Conservation (phyloP, 768 basidiomycete species). For the Floccularia luteovirens region DNA sequence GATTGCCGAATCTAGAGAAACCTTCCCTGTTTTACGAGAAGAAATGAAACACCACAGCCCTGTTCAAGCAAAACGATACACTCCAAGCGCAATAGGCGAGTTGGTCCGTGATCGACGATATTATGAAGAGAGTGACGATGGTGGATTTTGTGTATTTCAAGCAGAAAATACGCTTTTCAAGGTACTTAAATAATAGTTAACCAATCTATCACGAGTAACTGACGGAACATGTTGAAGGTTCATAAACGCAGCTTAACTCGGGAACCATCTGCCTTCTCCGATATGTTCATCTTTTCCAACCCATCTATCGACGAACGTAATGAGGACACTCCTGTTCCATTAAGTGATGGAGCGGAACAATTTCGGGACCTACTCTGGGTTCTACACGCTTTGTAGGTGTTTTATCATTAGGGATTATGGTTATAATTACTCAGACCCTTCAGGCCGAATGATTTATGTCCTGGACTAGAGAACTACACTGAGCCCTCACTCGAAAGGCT, state of each 20-base stretch:
- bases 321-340: slow-evolving; percentile 23
- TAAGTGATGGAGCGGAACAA: slow-evolving; percentile 34
- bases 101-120: slow-evolving; percentile 23
- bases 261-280: slow-evolving; percentile 33
- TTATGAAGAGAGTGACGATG: slow-evolving; percentile 23
- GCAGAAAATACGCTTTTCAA: slow-evolving; percentile 60
- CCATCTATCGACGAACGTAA: slow-evolving; percentile 9
- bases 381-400: slow-evolving; percentile 37
- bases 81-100: slow-evolving; percentile 5
- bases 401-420: not conserved
- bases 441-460: slow-evolving; percentile 32
- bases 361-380: slow-evolving; percentile 45
- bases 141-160: slow-evolving; percentile 52
- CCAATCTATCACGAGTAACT: slow-evolving; percentile 1
- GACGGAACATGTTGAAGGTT: slow-evolving; percentile 24
- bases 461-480: slow-evolving; percentile 7
- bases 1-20: not conserved
- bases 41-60: slow-evolving; percentile 5
- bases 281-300: slow-evolving; percentile 30
- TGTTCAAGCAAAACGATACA: slow-evolving; percentile 9
- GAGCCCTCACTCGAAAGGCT: slow-evolving; percentile 28
- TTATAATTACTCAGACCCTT: not conserved
- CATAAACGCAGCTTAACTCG: slow-evolving; percentile 33
- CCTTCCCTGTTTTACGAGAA: slow-evolving; percentile 2
- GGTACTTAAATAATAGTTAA: slow-evolving; percentile 23